Conservation (phyloP, 2,329 filamentous ascomycete species). For the Onygenales sp. region DNA sequence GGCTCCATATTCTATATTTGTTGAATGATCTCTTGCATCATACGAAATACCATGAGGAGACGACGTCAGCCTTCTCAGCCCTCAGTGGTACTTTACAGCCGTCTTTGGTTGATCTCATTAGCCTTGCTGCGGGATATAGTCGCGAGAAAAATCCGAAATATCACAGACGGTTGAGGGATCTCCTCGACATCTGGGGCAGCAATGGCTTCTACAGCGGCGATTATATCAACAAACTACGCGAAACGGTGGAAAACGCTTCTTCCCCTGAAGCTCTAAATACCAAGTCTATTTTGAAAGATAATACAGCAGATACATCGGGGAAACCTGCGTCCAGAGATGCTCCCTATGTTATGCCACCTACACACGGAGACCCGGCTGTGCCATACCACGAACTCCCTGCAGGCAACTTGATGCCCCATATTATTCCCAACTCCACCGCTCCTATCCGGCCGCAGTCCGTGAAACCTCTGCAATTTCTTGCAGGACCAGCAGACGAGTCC, state of each 20-base stretch:
- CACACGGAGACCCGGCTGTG: slow-evolving; percentile 63
- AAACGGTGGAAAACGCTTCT: slow-evolving; percentile 42
- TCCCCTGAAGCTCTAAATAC: slow-evolving; percentile 22
- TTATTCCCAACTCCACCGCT: slow-evolving; percentile 64
- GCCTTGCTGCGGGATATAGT: slow-evolving; percentile 42
- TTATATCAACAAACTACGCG: slow-evolving; percentile 50
- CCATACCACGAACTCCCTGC: slow-evolving; percentile 78
- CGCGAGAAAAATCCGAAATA: slow-evolving; percentile 57
- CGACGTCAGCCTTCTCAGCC: slow-evolving; percentile 32
- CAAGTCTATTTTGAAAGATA: slow-evolving; percentile 18
- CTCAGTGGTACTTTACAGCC: slow-evolving; percentile 51
- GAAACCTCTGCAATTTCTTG: slow-evolving; percentile 59
- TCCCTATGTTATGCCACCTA: slow-evolving; percentile 63
- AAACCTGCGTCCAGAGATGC: slow-evolving; percentile 37
- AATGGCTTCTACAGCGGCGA: slow-evolving; percentile 51
- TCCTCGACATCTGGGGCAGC: slow-evolving; percentile 63
- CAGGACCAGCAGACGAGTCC: slow-evolving; percentile 58
- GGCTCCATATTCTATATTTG: slow-evolving; percentile 68
- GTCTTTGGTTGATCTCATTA: slow-evolving; percentile 53
- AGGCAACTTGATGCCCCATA: slow-evolving; percentile 68
- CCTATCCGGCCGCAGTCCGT: slow-evolving; percentile 64
- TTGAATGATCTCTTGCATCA: slow-evolving; percentile 72
- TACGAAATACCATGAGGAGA: slow-evolving; percentile 43
- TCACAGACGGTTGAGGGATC: slow-evolving; percentile 50
- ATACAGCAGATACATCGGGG: slow-evolving; percentile 27